Base-by-base conservation (phyloP, 225 moss, liverwort and hornwort genomes). In the Neckera pumila region DNA sequence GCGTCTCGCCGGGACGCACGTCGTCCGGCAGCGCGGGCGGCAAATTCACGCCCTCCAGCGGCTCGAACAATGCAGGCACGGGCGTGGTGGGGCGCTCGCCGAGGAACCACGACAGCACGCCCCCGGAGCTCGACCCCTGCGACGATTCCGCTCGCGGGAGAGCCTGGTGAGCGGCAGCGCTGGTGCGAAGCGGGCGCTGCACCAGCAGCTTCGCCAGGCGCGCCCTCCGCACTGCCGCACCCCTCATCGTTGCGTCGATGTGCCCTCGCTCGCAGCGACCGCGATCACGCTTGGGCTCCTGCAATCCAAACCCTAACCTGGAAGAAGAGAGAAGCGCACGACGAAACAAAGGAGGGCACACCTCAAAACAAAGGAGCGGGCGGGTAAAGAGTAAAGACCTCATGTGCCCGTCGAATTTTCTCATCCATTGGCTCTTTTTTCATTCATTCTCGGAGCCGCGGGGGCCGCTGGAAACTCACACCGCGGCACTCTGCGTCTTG, bases 41-140 rank as follows among this genome's bases (percentile, higher is more conserved):
- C 76, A 96, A 90, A 66, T 93, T 90, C 83, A 98, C 95, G 38
- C 95, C 95, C 17, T 90, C 89, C 62, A 98, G 81, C 47, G 95
- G 77, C 89, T 98, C 97, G 85, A 90, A 96, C 91, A 98, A 72
- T 47, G 98, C 91, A 31, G 95, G 97, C 76, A 86, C 88, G 30
- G 66, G 7, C 26, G 90, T 75, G 27, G 86, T 90, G 25, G 93
- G 89, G 42, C 89, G 90, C 84, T 94, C 94, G 70, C 94, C 94
- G 22, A 92, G 87, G 25, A 94, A 67, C 93, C 93, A 91, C 40
- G 91, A 93, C 47, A 96, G 90, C 43, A 98, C 53, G 70, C 97
- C 88, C n/a, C 96, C 98, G 49, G 93, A 91, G 74, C 86, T 87
- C 56, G 92, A 91, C 23, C 61, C 80, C 91, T 93, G 91, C n/a